Conservation (phyloP, 2,329 filamentous ascomycete genomes). For the Cryphonectria parasitica region DNA sequence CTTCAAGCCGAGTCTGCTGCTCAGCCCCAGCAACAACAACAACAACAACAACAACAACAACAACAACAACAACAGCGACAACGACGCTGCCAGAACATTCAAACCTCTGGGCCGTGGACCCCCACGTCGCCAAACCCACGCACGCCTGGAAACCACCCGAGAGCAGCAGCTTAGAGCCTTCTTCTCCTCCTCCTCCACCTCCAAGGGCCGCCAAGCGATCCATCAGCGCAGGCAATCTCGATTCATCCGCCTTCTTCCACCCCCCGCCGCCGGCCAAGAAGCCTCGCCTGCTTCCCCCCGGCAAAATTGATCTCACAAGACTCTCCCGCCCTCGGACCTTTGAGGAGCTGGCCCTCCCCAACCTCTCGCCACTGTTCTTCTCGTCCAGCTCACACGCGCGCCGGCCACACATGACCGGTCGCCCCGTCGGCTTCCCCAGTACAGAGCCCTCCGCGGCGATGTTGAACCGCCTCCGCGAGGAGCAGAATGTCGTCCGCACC, state of each 20-base stretch:
- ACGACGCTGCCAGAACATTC: neutral
- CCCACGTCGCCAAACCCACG: slow-evolving; percentile 37
- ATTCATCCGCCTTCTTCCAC: slow-evolving; percentile 6
- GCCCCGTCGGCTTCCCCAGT: slow-evolving; percentile 44
- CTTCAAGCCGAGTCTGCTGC: neutral
- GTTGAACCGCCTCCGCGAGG: slow-evolving; percentile 50
- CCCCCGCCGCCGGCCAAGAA: slow-evolving; percentile 46
- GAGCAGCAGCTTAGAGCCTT: slow-evolving; percentile 19
- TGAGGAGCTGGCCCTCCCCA: slow-evolving; percentile 22
- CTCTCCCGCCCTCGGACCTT: slow-evolving; percentile 34
- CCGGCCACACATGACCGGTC: slow-evolving; percentile 36
- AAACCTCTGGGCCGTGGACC: slow-evolving; percentile 22
- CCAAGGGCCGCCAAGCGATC: slow-evolving; percentile 36
- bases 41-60: neutral
- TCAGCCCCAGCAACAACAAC: slow-evolving; percentile 14
- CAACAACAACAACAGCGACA: neutral
- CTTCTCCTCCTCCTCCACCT: neutral
- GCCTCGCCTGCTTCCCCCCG: slow-evolving; percentile 51
- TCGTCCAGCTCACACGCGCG: slow-evolving; percentile 43
- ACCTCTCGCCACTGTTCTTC: slow-evolving; percentile 56
- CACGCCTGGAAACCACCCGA: slow-evolving; percentile 27
- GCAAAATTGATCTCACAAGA: slow-evolving; percentile 46
- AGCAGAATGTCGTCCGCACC: slow-evolving; percentile 54
- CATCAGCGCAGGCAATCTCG: slow-evolving; percentile 33
- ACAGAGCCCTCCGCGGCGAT: slow-evolving; percentile 51